Evolutionary conservation across 352 stramenopile genomes (phyloP), one percentile per base, ranked within the genome.

Genomic region (Phytophthora palmivora): DNA sequence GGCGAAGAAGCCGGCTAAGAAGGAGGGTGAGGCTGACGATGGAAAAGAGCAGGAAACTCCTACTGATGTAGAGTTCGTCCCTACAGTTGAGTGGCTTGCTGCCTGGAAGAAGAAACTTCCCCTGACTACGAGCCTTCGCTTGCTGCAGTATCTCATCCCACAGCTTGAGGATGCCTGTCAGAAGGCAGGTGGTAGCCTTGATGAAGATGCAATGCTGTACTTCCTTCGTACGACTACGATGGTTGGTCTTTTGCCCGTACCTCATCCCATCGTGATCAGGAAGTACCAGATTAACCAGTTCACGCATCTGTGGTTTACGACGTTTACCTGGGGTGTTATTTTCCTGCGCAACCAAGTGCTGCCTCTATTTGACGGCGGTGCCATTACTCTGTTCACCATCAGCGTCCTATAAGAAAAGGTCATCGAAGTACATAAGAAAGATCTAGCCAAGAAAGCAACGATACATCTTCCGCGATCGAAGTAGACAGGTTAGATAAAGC

Each of bases 201-300:
- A 99, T 54, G 97, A 99, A 78, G 84, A 95, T 48, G 92, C 96
- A 46, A 98, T 99, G 63, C 76, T 99, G 36, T 92, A 97, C 56
- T 98, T 99, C 42, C 59, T 99, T 41, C 85, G 94, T 46, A 96
- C 96, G 60, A 98, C 97, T 1, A 99, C 97, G 0, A 98, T 99
- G 92, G 97, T 99, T n/a, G 97, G 97, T n/a, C 70, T 99, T 12
- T 70, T 99, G 39, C 92, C 92, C 1, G 88, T 99, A 26, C 97
- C 97, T 4, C 97, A 99, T 76, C 87, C 97, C 2, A 99, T 99
- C 72, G 96, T 99, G 18, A 99, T 99, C 70, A 83, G 97, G 52
- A 98, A 99, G 76, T 99, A 99, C 74, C 95, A 99, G 78, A 97
- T 98, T 57, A 99, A 99, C 79, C 91, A 99, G 74, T 99, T 98